Evolutionary conservation across 208 protist genomes (phyloP), one percentile per base, ranked within the genome.

Genomic region (Trypanosoma scelopori): DNA sequence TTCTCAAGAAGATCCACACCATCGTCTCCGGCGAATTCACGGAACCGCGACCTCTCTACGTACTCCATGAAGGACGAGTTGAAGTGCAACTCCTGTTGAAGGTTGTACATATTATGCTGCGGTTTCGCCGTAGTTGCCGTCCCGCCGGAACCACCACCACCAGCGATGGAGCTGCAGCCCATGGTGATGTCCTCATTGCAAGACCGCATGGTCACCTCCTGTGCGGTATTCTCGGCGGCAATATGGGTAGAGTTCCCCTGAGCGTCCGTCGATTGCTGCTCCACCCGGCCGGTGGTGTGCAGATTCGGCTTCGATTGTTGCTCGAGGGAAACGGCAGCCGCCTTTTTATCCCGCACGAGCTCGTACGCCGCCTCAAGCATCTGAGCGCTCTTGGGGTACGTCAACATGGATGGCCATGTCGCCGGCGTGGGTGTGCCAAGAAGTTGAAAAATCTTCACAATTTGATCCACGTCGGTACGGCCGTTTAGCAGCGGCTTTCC

Each of bases 401-500:
- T 77, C 6, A 68, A 39, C 66, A 97, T 78, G 7, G 77, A 98
- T 39, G 94, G 94, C 98, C 98, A 99, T 42, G 73, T 84, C 43
- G 96, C 81, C 23, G 88, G 71, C 51, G 79, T 99, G 15, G 98
- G 97, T 6, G 95, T 98, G 57, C 97, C 96, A 28, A 99, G 74
- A 22, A 90, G 74, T 39, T 77, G 69, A 63, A 97, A 96, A 60
- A 98, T 97, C 42, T 81, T 76, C 25, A 85, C 66, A 16, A 98
- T 71, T 73, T 97, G 91, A 58, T 98, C 93, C 30, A 90, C 82
- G 67, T 98, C 96, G 41, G 82, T 85, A 42, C 71, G 75, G 6
- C 93, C 94, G 37, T 62, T 78, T 55, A 98, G 84, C 18, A 98
- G 71, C 25, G 95, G 88, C 15, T 79, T 84, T 55, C 89, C 82